Conservation (phyloP, 352 stramenopile genomes). For the Phytopythium vexans region DNA sequence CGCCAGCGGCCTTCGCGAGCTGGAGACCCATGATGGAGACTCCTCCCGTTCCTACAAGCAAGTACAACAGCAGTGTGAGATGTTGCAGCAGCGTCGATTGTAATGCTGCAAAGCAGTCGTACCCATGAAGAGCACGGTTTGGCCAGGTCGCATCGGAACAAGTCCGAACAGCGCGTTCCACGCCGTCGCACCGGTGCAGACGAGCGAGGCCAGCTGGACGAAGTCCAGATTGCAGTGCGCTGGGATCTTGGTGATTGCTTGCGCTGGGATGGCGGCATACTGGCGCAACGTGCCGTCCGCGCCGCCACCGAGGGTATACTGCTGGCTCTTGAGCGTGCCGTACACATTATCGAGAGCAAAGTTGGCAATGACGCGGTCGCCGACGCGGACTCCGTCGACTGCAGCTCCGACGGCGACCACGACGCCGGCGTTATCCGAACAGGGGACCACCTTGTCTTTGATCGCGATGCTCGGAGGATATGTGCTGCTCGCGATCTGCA, state of each 20-base stretch:
- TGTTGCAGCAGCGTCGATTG: too few relatives aligned
- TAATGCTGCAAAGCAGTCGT: too few relatives aligned
- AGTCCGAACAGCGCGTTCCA: slow-evolving; percentile 29
- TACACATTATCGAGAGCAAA: slow-evolving; percentile 22
- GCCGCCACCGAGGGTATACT: slow-evolving; percentile 15
- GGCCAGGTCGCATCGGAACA: slow-evolving; percentile 16
- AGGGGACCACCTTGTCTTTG: slow-evolving; percentile 22
- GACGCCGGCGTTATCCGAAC: slow-evolving; percentile 20
- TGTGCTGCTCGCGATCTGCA: slow-evolving; percentile 6
- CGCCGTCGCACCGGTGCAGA: slow-evolving; percentile 21
- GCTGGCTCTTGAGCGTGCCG: slow-evolving; percentile 13
- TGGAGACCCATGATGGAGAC: slow-evolving; percentile 26
- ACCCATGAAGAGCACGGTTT: slow-evolving; percentile 17
- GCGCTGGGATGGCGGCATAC: slow-evolving; percentile 16
- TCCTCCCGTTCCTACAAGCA: slow-evolving; percentile 14
- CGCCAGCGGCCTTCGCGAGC: slow-evolving; percentile 29
- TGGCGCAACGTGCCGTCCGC: slow-evolving; percentile 26
- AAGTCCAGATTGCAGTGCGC: slow-evolving; percentile 18
- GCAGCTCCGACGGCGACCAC: slow-evolving; percentile 13
- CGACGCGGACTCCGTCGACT: slow-evolving; percentile 12
- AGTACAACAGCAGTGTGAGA: slow-evolving; percentile 1
- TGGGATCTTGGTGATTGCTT: slow-evolving; percentile 24
- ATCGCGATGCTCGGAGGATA: slow-evolving; percentile 9
- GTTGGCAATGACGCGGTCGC: slow-evolving; percentile 26
- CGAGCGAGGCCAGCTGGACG: slow-evolving; percentile 24